Conservation (phyloP, 345 rosid species). For the Brassica napus region Da-Ae NC_063446.1:72656001-72656500, state of each 20-base stretch:
- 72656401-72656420: conserved; percentile 74
- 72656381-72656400: conserved; percentile 70
- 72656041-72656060: no score
- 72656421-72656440: conserved; percentile 85
- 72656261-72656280: background rate
- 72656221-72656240: no score
- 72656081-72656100: no score
- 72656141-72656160: no score
- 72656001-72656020: conserved; percentile 77
- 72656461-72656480: background rate
- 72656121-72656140: no score
- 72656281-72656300: background rate
- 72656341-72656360: background rate
- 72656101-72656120: no score
- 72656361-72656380: conserved; percentile 42
- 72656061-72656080: no score
- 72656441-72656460: conserved; percentile 37
- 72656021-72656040: conserved; percentile 41
- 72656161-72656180: no score
- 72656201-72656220: no score
- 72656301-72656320: background rate
- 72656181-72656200: no score
- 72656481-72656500: conserved; percentile 2
- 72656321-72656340: background rate
- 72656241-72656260: no score